phyloP scores from a whole-genome alignment of 345 rosid species.

The Gossypium herbaceum region DNA sequence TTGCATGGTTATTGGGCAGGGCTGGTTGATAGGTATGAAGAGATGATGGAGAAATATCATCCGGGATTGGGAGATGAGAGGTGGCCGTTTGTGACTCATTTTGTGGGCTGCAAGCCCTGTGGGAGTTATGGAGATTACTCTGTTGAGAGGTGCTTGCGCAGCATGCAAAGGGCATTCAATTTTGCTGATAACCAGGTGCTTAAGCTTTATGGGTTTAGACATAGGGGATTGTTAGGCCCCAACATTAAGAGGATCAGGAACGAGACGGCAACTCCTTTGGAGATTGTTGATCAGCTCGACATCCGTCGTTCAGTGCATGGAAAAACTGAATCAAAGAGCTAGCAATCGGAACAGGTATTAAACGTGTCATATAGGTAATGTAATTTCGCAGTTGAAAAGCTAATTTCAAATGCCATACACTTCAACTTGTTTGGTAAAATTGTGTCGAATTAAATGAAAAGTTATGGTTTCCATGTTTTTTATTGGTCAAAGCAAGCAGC shows the following conservation, averaged over 20 bases:
- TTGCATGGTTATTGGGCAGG: constrained; percentile 96
- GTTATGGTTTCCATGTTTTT: not conserved
- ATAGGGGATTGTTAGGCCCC: constrained; percentile 87
- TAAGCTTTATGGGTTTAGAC: constrained; percentile 79
- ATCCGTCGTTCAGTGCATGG: constrained; percentile 45
- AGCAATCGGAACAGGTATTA: constrained; percentile 23
- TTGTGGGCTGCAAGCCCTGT: constrained; percentile 94
- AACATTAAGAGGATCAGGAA: constrained; percentile 87
- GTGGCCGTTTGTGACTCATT: constrained; percentile 95
- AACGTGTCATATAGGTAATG: constrained; percentile 43
- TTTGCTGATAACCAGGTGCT: constrained; percentile 95
- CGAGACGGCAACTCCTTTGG: constrained; percentile 67
- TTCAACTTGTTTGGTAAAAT: not conserved
- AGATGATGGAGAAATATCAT: constrained; percentile 92
- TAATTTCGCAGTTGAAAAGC: constrained; percentile 28
- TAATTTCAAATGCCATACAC: constrained; percentile 15
- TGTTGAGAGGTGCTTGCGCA: constrained; percentile 73
- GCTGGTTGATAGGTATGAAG: constrained; percentile 85
- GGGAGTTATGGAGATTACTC: constrained; percentile 97
- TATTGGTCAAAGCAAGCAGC: not conserved
- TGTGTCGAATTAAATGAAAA: not conserved
- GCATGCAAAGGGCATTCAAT: constrained; percentile 96
- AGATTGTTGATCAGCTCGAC: constrained; percentile 69
- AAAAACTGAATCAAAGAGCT: constrained; percentile 34
- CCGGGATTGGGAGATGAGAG: constrained; percentile 94